phyloP scores from a whole-genome alignment of 768 basidiomycete species.

The Kwoniella dejecticola region DNA sequence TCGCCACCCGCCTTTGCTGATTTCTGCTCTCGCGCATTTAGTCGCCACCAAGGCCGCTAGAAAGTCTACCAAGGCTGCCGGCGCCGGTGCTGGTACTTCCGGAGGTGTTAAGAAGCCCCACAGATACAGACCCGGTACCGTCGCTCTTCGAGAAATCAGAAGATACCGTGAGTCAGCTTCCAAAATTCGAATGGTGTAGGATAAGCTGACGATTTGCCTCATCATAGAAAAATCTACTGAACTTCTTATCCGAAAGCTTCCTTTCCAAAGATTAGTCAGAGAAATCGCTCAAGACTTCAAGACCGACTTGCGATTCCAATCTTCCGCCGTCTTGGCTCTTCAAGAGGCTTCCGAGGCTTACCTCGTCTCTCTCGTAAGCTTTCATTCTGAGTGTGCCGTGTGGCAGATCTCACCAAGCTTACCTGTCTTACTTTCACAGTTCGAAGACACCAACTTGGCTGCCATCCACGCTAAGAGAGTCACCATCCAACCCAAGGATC shows the following conservation, averaged over 20 bases:
- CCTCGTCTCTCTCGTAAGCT: conserved; percentile 63
- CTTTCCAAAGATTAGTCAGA: conserved; percentile 73
- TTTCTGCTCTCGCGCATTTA: conserved; percentile 6
- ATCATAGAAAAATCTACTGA: conserved; percentile 59
- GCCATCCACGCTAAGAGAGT: conserved; percentile 63
- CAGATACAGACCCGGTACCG: conserved; percentile 77
- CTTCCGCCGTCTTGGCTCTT: conserved; percentile 61
- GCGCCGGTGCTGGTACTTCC: conserved; percentile 55
- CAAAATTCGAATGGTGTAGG: background rate
- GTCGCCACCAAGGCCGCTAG: conserved; percentile 63
- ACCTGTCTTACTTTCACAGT: too few relatives aligned
- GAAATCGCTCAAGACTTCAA: conserved; percentile 84
- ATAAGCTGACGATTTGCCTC: conserved; percentile 2
- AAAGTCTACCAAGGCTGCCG: conserved; percentile 60
- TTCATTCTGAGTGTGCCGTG: conserved; percentile 52
- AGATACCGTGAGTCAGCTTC: conserved; percentile 54
- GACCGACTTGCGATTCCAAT: conserved; percentile 73
- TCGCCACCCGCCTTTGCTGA: conserved; percentile 56
- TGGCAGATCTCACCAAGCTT: conserved; percentile 56
- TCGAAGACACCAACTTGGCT: conserved; percentile 55
- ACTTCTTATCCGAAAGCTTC: conserved; percentile 62
- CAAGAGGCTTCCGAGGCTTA: conserved; percentile 67
- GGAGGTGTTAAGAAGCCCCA: conserved; percentile 80
- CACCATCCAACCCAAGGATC: conserved; percentile 72
- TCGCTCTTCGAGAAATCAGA: conserved; percentile 74